phyloP scores from a whole-genome alignment of 2,329 filamentous ascomycete species.

The Apiospora marii region DNA sequence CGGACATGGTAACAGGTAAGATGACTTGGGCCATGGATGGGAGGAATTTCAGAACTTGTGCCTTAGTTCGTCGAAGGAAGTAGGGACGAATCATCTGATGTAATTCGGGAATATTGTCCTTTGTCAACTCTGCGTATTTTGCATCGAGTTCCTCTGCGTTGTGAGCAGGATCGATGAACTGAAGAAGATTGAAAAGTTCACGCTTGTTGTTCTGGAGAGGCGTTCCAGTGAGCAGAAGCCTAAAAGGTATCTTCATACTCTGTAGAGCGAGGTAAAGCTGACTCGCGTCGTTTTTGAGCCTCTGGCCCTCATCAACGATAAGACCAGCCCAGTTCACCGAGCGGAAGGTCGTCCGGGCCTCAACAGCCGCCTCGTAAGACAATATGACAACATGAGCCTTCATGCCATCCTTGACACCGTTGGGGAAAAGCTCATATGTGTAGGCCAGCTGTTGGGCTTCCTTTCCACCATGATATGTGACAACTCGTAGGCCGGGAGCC shows the following conservation, averaged over 20 bases:
- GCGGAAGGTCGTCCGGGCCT: slow-evolving; percentile 74
- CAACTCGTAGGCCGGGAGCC: slow-evolving; percentile 84
- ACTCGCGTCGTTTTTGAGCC: slow-evolving; percentile 91
- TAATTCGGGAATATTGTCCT: slow-evolving; percentile 80
- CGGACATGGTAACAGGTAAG: slow-evolving; percentile 92
- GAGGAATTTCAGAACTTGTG: slow-evolving; percentile 87
- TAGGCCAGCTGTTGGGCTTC: slow-evolving; percentile 79
- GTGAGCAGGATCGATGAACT: slow-evolving; percentile 80
- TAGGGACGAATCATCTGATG: slow-evolving; percentile 83
- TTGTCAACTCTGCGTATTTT: slow-evolving; percentile 79
- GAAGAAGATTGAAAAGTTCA: slow-evolving; percentile 94
- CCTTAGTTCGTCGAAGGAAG: slow-evolving; percentile 81
- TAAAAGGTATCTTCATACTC: slow-evolving; percentile 80
- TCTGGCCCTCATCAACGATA: slow-evolving; percentile 93
- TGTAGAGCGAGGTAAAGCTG: slow-evolving; percentile 79
- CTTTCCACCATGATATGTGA: slow-evolving; percentile 88
- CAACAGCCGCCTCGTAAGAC: slow-evolving; percentile 88
- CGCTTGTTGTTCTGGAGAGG: slow-evolving; percentile 95
- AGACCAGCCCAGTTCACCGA: slow-evolving; percentile 84
- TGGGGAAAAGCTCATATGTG: slow-evolving; percentile 85
- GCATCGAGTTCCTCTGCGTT: slow-evolving; percentile 78
- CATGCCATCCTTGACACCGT: slow-evolving; percentile 70
- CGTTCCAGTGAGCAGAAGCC: slow-evolving; percentile 84
- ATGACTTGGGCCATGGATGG: slow-evolving; percentile 96
- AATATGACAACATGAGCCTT: slow-evolving; percentile 92